Evolutionary conservation across 108 stramenopile species (phyloP), one percentile per base, ranked within the genome.

Genomic region (Cyclotella kingstonii): DNA sequence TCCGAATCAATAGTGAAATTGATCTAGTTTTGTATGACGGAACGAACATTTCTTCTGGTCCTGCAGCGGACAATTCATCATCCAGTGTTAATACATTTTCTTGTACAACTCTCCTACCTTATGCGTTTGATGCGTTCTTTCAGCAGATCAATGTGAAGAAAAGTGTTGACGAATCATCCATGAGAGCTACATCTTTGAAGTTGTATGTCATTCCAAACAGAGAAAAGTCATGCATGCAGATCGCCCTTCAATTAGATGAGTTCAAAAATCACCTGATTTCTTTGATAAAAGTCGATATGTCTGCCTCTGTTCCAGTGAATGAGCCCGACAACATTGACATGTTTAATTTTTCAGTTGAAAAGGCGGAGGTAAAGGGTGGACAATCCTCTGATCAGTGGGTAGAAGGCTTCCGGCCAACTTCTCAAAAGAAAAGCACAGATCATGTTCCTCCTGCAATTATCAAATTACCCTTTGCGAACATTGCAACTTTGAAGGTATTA

Each of bases 301-400:
- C 63, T 49, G 63, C 45, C 25, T 36, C 70, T 23, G 17, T 72
- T 28, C 70, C 70, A n/a, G 25, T 49, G 23, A 30, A 57, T 38
- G 48, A 55, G 28, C 28, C 36, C 11, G 48, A 72, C 57, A 58
- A 42, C 10, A 33, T 72, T 26, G 49, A 65, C 11, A 34, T 45
- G 5, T 48, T 72, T 17, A 56, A 57, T 35, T 41, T 72, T 19
- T 47, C 70, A 10, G 35, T 46, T 9, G 31, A n/a, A 27, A 42
- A 38, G 3, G 48, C 40, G 27, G 29, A 29, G n/a, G 53, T 72
- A 5, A 47, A 33, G 28, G 56, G 64, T 18, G 70, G 70, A 22
- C 43, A 66, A 15, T 57, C 63, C 3, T 45, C 38, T 1, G 63
- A 72, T 15, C 64, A 72, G 21, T 72, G 70, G 70, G 23, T 22